These are phyloP conservation scores for Irpex sp. DNA, from an alignment of 1,284 basidiomycete species.

Conservation along the genomic window DNA sequence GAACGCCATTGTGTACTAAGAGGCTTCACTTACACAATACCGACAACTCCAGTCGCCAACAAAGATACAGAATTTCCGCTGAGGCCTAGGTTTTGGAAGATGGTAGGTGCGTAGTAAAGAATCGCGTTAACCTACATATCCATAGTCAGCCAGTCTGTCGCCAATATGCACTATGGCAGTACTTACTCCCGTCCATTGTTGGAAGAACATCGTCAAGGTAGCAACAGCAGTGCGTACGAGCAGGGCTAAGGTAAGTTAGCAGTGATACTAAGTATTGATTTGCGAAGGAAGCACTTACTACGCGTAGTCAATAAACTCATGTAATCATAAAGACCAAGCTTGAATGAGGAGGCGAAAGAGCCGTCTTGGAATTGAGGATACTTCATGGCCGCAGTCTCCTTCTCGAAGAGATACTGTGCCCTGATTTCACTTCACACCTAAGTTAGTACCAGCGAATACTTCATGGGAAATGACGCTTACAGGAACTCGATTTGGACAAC, in stretches of 20 bases:
- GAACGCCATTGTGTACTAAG: background rate
- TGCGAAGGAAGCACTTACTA: constrained; percentile 32
- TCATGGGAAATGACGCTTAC: constrained; percentile 30
- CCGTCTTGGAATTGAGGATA: constrained; percentile 69
- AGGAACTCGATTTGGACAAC: constrained; percentile 78
- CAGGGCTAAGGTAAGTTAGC: constrained; percentile 35
- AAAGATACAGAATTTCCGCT: constrained; percentile 58
- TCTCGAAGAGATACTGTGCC: constrained; percentile 73
- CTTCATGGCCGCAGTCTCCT: constrained; percentile 50
- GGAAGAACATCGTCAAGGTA: constrained; percentile 71
- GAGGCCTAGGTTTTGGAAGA: constrained; percentile 57
- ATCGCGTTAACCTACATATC: constrained; percentile 46
- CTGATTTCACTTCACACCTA: constrained; percentile 60
- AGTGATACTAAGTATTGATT: background rate
- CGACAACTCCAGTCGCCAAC: constrained; percentile 80
- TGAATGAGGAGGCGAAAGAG: constrained; percentile 51
- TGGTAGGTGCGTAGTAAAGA: constrained; percentile 66
- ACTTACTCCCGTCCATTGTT: constrained; percentile 55
- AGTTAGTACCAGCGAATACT: background rate
- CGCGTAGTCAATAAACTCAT: constrained; percentile 48
- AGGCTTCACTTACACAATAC: constrained; percentile 56
- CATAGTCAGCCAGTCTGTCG: background rate
- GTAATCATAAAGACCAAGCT: constrained; percentile 58
- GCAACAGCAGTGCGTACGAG: constrained; percentile 59
- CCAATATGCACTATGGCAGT: background rate